phyloP scores from a whole-genome alignment of 345 rosid genomes.

The Sapria himalayana region DNA sequence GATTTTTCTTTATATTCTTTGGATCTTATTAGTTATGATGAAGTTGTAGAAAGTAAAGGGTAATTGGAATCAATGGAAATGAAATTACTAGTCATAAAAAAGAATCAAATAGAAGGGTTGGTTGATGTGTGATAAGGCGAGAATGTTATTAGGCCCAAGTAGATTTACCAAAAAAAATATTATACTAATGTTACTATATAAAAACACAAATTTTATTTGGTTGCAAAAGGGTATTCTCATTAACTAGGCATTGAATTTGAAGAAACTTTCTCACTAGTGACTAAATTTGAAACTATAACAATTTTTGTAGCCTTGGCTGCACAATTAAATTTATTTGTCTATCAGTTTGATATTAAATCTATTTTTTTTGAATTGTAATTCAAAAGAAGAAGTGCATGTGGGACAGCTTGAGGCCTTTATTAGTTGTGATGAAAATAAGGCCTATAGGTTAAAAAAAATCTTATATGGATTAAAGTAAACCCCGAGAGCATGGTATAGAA shows the following conservation, averaged over 20 bases:
- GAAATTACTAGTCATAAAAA: slow-evolving; percentile 1
- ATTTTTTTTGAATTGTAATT: background rate
- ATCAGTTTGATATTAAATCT: too few species aligned
- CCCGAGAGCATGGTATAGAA: too few species aligned
- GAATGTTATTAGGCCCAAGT: background rate
- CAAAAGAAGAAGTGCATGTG: background rate
- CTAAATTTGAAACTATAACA: too few species aligned
- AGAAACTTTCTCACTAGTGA: too few species aligned
- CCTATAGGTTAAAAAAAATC: background rate
- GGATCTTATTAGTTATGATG: background rate
- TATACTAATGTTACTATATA: too few species aligned
- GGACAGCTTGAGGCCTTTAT: background rate
- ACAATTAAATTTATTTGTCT: too few species aligned
- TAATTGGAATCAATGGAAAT: background rate
- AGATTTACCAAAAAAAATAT: background rate
- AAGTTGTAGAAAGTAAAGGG: background rate
- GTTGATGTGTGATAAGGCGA: background rate
- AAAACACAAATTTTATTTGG: background rate
- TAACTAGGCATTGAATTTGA: background rate
- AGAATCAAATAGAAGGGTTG: background rate
- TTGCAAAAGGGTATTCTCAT: slow-evolving; percentile 1
- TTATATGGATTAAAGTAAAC: too few species aligned
- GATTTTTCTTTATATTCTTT: background rate
- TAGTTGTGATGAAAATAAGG: too few species aligned
- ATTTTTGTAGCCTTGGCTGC: too few species aligned